Evolutionary conservation across 2,329 filamentous ascomycete species (phyloP), one percentile per base, ranked within the genome.

Genomic region (Fusarium oligoseptatum): DNA sequence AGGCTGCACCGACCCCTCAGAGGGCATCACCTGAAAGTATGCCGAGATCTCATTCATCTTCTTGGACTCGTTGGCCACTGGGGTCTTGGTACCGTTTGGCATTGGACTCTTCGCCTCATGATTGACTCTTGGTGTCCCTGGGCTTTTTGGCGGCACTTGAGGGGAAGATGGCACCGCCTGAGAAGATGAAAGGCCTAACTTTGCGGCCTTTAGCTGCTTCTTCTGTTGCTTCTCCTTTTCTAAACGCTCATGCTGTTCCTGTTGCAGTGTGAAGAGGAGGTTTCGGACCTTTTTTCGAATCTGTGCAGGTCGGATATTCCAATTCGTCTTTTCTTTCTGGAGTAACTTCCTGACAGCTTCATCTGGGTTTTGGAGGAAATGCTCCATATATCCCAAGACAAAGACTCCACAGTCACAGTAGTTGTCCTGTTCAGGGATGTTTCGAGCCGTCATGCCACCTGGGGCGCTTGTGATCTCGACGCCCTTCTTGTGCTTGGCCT

Each of bases 331-430:
- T 74, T 93, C 88, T 45, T 88, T 89, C 29, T 86, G 88, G 6
- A 98, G 84, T 20, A 97, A 84, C 70, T 89, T 92, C 22, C 84
- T 84, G 17, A 94, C 87, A 74, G 97, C 97, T 0, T 80, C 82
- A 72, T 94, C 90, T 0, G 96, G 96, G 68, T 94, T 85, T 62
- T 90, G 87, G 17, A 97, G 88, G 73, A 99, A 98, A 73, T 93
- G 91, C 74, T 95, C 90, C 63, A 97, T 87, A 78, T 98, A 99
- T 3, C 92, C 93, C 5, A 98, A 85, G 4, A 98, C 85, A 77
- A 93, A 99, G 0, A 98, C 85, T 10, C 97, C 97, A 78, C 97
- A 99, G 80, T 99, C 97, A 71, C 90, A 95, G 76, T 89, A 93
- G 79, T 99, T 98, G 58, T 90, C 84, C 81, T 99, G 97, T 70